Conservation (phyloP, 306 rosid genomes). For the Benincasa hispida region DNA sequence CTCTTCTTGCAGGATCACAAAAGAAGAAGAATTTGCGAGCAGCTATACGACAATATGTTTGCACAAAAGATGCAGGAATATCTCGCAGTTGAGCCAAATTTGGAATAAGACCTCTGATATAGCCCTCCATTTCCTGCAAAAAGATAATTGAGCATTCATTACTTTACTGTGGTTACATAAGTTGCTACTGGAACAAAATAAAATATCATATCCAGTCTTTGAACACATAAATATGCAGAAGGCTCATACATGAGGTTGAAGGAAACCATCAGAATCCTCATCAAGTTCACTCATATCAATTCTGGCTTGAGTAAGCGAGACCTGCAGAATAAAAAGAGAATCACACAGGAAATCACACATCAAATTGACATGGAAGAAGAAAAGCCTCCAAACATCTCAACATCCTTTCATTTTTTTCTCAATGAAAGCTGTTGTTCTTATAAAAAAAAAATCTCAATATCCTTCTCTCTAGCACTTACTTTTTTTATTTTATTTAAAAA, state of each 20-base stretch:
- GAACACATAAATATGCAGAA: slow-evolving; percentile 13
- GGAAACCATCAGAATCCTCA: slow-evolving; percentile 97
- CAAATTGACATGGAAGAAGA: background rate
- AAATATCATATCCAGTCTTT: slow-evolving; percentile 7
- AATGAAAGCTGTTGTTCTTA: too few relatives aligned
- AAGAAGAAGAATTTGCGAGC: slow-evolving; percentile 96
- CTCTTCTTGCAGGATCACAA: slow-evolving; percentile 97
- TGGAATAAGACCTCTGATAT: slow-evolving; percentile 92
- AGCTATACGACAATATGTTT: slow-evolving; percentile 90
- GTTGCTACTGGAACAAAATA: background rate
- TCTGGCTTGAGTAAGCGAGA: slow-evolving; percentile 95
- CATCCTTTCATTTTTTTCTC: too few relatives aligned
- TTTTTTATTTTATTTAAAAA: too few relatives aligned
- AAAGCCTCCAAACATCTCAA: background rate
- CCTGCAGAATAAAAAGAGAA: slow-evolving; percentile 37
- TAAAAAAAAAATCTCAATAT: too few relatives aligned
- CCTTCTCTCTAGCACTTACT: background rate
- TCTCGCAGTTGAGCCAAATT: slow-evolving; percentile 91
- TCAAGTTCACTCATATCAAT: slow-evolving; percentile 99
- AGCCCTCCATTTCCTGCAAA: slow-evolving; percentile 83
- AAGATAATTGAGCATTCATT: background rate
- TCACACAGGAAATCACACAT: background rate
- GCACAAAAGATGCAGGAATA: slow-evolving; percentile 56
- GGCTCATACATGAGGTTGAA: slow-evolving; percentile 67
- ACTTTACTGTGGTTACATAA: background rate